phyloP scores from a whole-genome alignment of 306 rosid species.

The Cucurbita argyrosperma region DNA sequence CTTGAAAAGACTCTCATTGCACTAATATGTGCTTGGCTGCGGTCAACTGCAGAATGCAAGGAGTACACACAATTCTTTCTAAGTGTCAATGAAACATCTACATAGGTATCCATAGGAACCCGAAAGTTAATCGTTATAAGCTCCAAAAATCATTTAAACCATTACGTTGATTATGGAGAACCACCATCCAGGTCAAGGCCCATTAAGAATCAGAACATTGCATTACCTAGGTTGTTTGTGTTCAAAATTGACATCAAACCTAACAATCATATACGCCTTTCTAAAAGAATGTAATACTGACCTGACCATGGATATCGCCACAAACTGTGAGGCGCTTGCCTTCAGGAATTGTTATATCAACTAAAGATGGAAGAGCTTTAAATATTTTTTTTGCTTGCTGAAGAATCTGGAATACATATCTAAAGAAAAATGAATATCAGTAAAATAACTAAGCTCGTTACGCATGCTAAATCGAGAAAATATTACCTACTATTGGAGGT shows the following conservation, averaged over 20 bases:
- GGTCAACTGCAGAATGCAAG: too few relatives aligned
- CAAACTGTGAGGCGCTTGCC: slow-evolving; percentile 86
- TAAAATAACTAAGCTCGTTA: not conserved
- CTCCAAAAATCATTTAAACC: too few relatives aligned
- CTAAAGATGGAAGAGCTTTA: slow-evolving; percentile 76
- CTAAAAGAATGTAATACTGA: slow-evolving; percentile 17
- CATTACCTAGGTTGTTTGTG: not conserved
- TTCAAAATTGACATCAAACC: not conserved
- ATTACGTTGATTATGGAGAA: too few relatives aligned
- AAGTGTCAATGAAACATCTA: too few relatives aligned
- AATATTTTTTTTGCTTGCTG: slow-evolving; percentile 16
- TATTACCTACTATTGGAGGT: slow-evolving; percentile 3
- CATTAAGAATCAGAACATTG: not conserved
- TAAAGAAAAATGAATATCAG: slow-evolving; percentile 1
- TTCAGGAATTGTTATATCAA: slow-evolving; percentile 53
- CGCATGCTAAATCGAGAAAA: slow-evolving; percentile 5
- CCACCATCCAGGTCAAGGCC: not conserved
- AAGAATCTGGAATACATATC: slow-evolving; percentile 8
- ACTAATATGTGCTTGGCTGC: too few relatives aligned
- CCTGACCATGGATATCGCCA: slow-evolving; percentile 99
- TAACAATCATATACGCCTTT: not conserved
- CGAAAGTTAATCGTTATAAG: too few relatives aligned
- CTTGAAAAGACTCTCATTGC: too few relatives aligned
- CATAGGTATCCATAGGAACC: too few relatives aligned
- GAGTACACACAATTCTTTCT: too few relatives aligned